Evolutionary conservation across 345 rosid genomes (phyloP).

Genomic region (Salix exigua): DNA sequence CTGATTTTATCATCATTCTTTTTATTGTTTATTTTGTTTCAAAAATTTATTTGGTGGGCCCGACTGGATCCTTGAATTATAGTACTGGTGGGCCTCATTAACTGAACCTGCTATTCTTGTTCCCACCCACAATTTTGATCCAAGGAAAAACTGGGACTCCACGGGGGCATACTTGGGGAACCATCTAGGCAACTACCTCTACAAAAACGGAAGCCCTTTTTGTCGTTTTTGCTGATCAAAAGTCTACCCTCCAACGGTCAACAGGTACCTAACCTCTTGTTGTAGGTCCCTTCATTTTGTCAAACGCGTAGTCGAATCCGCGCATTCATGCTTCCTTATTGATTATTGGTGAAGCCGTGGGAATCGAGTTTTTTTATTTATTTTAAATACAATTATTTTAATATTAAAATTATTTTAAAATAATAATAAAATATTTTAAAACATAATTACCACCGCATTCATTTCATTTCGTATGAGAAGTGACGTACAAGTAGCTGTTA

Average conservation of each 20-base stretch:
- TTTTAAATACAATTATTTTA: no score
- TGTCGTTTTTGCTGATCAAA: not conserved
- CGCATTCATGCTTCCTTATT: not conserved
- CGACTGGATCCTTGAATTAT: not conserved
- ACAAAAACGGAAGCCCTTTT: not conserved
- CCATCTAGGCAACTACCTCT: not conserved
- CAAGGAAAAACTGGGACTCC: not conserved
- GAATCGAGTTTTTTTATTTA: no score
- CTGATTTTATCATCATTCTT: no score
- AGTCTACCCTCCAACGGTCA: not conserved
- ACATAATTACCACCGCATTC: no score
- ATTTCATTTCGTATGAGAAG: no score
- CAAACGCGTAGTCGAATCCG: not conserved
- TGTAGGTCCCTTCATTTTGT: not conserved
- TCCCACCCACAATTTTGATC: not conserved
- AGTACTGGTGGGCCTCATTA: not conserved
- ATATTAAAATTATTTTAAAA: no score
- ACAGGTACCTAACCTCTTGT: not conserved
- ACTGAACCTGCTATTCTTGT: not conserved
- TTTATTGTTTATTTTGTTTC: not conserved
- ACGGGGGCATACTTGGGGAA: not conserved
- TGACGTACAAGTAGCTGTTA: not conserved
- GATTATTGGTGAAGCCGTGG: no score
- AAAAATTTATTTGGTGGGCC: conserved; percentile 1
- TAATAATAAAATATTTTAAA: no score